Percentiles rank a stretch among this genome's conserved stretches.
Conservation (phyloP, 2,329 filamentous ascomycete species). For the Hysterium pulicare region DNA sequence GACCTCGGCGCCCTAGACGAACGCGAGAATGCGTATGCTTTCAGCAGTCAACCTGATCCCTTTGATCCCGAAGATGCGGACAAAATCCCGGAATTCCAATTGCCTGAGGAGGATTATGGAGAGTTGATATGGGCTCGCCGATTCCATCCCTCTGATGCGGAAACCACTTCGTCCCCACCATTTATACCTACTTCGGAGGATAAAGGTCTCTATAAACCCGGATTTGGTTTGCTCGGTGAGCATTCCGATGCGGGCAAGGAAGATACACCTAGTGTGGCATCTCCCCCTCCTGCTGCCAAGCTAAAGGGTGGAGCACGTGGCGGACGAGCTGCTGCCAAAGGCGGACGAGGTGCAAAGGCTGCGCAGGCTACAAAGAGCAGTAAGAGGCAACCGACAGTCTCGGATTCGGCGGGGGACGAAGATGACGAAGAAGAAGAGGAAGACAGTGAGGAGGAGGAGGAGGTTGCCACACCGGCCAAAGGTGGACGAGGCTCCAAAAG, state of each 20-base stretch:
- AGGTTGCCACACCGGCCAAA: constrained; percentile 23
- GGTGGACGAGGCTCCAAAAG: constrained; percentile 1
- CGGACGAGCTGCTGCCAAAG: constrained; percentile 19
- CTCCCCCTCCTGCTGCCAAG: constrained; percentile 28
- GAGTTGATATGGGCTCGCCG: constrained; percentile 44
- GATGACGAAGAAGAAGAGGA: constrained; percentile 40
- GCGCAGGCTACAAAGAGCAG: constrained; percentile 22
- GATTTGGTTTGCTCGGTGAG: constrained; percentile 32
- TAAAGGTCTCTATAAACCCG: constrained; percentile 29
- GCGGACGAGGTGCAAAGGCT: constrained; percentile 21
- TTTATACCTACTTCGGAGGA: constrained; percentile 29
- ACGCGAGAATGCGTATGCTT: constrained; percentile 62
- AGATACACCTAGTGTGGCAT: constrained; percentile 18
- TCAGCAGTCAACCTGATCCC: constrained; percentile 56
- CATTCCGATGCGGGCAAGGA: constrained; percentile 21
- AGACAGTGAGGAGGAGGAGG: constrained; percentile 26
- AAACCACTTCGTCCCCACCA: constrained; percentile 27
- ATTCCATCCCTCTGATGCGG: constrained; percentile 27
- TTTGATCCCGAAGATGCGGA: constrained; percentile 34
- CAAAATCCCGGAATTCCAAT: constrained; percentile 37
- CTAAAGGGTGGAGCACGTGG: constrained; percentile 23
- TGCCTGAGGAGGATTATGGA: constrained; percentile 44
- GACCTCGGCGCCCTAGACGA: constrained; percentile 84
- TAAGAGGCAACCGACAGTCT: constrained; percentile 30
- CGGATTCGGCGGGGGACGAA: constrained; percentile 26